These are phyloP conservation scores for Styphnolobium japonicum DNA, from an alignment of 306 rosid species.

Conservation along the genomic window DNA sequence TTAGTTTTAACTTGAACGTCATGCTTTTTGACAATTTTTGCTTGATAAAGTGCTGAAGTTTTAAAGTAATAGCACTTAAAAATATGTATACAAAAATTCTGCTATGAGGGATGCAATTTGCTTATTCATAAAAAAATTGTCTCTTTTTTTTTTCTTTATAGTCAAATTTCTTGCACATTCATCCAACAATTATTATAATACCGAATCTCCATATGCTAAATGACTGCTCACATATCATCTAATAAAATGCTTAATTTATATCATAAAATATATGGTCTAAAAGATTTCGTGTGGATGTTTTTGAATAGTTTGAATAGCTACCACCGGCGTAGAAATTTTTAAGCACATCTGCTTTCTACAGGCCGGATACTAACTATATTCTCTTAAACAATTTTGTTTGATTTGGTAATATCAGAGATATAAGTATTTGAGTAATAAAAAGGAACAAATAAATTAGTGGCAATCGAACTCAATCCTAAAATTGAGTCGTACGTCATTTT, in stretches of 20 bases:
- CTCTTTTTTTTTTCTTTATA: not conserved
- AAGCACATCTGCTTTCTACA: not conserved
- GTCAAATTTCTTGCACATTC: not conserved
- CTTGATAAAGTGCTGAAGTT: too few relatives aligned
- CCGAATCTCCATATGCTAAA: not conserved
- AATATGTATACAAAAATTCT: too few relatives aligned
- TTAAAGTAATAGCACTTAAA: too few relatives aligned
- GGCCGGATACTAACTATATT: not conserved
- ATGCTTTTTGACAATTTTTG: too few relatives aligned
- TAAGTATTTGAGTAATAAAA: too few relatives aligned
- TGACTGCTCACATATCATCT: not conserved
- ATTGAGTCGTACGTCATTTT: too few relatives aligned
- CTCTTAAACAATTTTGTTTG: not conserved
- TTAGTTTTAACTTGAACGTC: too few relatives aligned
- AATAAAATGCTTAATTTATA: not conserved
- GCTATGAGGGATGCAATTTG: too few relatives aligned
- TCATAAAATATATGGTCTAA: not conserved
- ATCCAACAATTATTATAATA: not conserved
- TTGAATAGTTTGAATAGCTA: not conserved
- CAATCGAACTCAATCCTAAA: not conserved
- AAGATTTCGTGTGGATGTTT: not conserved
- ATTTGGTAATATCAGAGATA: too few relatives aligned
- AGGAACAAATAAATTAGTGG: not conserved
- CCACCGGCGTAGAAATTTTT: not conserved
- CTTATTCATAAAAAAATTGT: too few relatives aligned